Evolutionary conservation across 352 stramenopile genomes (phyloP), one percentile per base, ranked within the genome.

Genomic region (Phytophthora cryptogea): DNA sequence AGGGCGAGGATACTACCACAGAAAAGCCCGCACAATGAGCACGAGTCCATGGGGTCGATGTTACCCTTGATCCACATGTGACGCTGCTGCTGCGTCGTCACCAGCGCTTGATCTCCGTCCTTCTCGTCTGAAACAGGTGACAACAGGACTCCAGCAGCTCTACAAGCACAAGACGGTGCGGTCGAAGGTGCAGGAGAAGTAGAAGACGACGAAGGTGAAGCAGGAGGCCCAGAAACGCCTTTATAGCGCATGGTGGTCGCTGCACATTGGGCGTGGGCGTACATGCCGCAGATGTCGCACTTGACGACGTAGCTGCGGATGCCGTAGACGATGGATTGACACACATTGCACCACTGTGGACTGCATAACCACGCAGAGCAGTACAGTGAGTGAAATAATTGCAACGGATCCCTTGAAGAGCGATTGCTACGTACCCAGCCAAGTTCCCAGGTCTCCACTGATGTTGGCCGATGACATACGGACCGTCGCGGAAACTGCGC

Each of bases 301-400:
- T 74, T 92, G 54, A 92, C 84, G 17, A 93, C 84, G 58, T 93
- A 92, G 64, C 84, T 93, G 61, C 84, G 82, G 64, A 93, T 93
- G 47, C 84, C 82, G 59, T 92, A 90, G 57, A 92, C 81, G 45
- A 89, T 83, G 17, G 73, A 74, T 42, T 91, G 72, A 63, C 84
- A 93, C 52, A 92, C 74, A 30, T 93, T 93, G 65, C 84, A 93
- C 84, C 84, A 92, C 57, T 90, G 75, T 23, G 80, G 78, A 1
- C 80, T 88, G 51, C n/a, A 49, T 3, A 23, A 23, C 20, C 20
- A 39, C 9, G 57, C 7, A 35, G n/a, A 26, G 5, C 11, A 57
- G 2, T 26, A 58, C 0, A 23, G 16, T 43, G 9, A 13, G 59
- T 48, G 5, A 4, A 4, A 26, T n/a, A 23, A 13, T 13, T 43